Conservation (phyloP, 495 filamentous ascomycete genomes). For the Aspergillus taichungensis region DNA sequence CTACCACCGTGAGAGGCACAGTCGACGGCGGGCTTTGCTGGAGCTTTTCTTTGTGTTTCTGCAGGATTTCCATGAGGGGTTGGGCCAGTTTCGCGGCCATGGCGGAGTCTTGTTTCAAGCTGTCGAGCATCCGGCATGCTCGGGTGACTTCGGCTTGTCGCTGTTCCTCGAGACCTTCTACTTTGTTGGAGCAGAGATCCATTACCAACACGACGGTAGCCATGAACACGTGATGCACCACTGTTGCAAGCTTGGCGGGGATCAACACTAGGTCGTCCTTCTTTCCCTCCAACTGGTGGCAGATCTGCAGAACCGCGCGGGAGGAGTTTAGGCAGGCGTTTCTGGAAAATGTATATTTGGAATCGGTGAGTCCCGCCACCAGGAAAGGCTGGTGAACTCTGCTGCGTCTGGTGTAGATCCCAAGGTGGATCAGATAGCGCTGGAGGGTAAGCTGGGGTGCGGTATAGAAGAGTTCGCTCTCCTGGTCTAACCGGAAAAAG, state of each 20-base stretch:
- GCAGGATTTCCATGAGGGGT: constrained; percentile 29
- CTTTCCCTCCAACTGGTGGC: constrained; percentile 33
- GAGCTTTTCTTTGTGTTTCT: no score
- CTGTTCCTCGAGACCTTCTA: constrained; percentile 32
- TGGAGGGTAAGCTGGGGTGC: constrained; percentile 33
- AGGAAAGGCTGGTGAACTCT: no score
- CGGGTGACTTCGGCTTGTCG: constrained; percentile 32
- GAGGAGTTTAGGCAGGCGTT: constrained; percentile 36
- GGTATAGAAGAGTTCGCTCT: constrained; percentile 25
- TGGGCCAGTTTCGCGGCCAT: constrained; percentile 25
- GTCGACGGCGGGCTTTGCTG: no score
- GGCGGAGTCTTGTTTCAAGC: constrained; percentile 24
- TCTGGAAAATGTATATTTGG: no score
- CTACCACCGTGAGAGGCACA: no score
- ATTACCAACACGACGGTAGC: constrained; percentile 38
- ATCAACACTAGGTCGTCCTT: no score
- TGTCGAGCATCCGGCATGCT: constrained; percentile 36
- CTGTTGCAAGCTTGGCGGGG: constrained; percentile 21
- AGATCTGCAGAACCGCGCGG: constrained; percentile 31
- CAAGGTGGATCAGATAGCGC: constrained; percentile 31
- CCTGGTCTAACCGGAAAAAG: constrained; percentile 30
- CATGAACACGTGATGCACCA: constrained; percentile 41
- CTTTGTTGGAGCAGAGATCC: constrained; percentile 38
- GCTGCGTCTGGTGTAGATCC: constrained; percentile 33
- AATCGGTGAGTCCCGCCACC: no score